Percentiles rank a stretch among this genome's conserved stretches.
Conservation (phyloP, 371 early-diverging fungal genomes). For the Mucor piriformis region DNA sequence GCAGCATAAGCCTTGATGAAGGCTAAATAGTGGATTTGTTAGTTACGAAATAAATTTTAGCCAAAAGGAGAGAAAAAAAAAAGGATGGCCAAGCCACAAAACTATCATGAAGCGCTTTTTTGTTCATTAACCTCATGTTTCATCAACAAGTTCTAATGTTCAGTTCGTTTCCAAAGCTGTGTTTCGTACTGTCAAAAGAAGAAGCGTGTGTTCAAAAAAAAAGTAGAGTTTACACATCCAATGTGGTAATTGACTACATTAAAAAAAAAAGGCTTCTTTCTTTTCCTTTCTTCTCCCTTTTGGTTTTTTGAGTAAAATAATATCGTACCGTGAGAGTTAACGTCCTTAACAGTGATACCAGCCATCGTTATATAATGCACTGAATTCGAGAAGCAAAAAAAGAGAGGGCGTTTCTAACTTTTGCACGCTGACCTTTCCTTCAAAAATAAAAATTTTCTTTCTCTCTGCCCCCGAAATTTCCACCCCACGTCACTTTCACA, state of each 20-base stretch:
- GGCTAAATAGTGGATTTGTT: conserved; percentile 24
- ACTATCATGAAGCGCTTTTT: too few species aligned
- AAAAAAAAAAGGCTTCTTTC: not conserved
- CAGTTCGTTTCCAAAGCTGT: too few species aligned
- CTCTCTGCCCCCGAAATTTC: not conserved
- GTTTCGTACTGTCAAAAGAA: not conserved
- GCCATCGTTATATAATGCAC: conserved; percentile 40
- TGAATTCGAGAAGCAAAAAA: conserved; percentile 29
- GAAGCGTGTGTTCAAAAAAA: not conserved
- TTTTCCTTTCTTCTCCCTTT: conserved; percentile 5
- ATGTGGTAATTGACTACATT: too few species aligned
- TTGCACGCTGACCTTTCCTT: conserved; percentile 1
- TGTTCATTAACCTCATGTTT: too few species aligned
- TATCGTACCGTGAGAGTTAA: conserved; percentile 74
- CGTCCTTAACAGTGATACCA: conserved; percentile 95
- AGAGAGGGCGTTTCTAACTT: conserved; percentile 23
- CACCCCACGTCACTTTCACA: not conserved
- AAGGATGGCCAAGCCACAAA: conserved; percentile 25
- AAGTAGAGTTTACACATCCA: not conserved
- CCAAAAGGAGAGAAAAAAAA: conserved; percentile 5
- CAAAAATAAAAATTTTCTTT: conserved; percentile 27
- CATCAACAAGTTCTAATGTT: too few species aligned
- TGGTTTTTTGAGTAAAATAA: not conserved
- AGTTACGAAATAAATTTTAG: not conserved
- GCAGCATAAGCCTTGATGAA: conserved; percentile 97